phyloP scores from a whole-genome alignment of 2,329 filamentous ascomycete genomes.

The Stagonosporopsis tanaceti region DNA sequence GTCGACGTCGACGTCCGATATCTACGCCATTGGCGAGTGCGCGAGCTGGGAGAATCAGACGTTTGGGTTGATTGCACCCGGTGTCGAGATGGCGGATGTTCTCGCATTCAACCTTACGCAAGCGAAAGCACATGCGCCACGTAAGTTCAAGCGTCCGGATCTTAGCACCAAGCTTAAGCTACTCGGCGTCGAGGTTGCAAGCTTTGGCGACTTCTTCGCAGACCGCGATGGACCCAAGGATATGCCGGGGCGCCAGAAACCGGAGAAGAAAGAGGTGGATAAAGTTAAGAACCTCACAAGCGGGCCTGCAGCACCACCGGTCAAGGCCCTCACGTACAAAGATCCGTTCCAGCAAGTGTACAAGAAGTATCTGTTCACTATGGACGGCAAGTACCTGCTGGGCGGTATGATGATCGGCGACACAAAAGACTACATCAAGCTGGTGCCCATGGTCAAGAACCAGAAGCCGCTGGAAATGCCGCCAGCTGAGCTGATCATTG shows the following conservation, averaged over 20 bases:
- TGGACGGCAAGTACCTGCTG: constrained; percentile 87
- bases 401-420: constrained; percentile 99
- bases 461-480: constrained; percentile 80
- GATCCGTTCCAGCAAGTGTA: constrained; percentile 89
- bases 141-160: constrained; percentile 81
- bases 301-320: constrained; percentile 65
- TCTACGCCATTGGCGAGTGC: constrained; percentile 91
- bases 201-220: constrained; percentile 93
- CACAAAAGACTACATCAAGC: constrained; percentile 86
- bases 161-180: constrained; percentile 92
- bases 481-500: constrained; percentile 84
- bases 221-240: constrained; percentile 82
- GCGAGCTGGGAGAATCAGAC: constrained; percentile 88
- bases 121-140: constrained; percentile 73
- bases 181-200: constrained; percentile 88
- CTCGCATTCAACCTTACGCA: constrained; percentile 91
- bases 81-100: constrained; percentile 91
- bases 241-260: constrained; percentile 67
- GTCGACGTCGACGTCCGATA: constrained; percentile 72
- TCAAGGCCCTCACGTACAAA: constrained; percentile 87
- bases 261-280: constrained; percentile 55
- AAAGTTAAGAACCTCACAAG: constrained; percentile 63
- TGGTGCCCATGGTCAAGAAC: constrained; percentile 86
- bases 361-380: constrained; percentile 92
- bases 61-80: constrained; percentile 87